Evolutionary conservation across 495 filamentous ascomycete species (phyloP).

Genomic region (Aspergillus funiculosus): DNA sequence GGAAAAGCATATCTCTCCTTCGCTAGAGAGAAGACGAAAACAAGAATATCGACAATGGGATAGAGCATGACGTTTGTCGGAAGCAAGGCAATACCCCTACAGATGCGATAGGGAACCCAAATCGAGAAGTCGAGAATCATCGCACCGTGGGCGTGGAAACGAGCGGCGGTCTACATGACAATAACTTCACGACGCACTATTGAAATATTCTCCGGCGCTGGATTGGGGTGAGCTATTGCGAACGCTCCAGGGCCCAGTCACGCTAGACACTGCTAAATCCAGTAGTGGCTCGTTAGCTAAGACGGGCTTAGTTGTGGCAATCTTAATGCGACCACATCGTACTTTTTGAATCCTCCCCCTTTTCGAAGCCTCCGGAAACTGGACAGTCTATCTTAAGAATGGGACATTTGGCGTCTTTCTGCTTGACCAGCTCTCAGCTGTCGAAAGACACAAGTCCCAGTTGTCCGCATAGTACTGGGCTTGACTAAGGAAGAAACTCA

Average conservation of each 20-base stretch:
- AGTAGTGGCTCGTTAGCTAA: neutral
- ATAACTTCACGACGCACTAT: neutral
- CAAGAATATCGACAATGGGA: neutral
- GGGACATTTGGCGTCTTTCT: neutral
- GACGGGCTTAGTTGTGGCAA: neutral
- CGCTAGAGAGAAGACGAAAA: neutral
- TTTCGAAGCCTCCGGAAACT: too few relatives aligned
- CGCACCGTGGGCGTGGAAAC: neutral
- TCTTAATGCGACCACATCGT: neutral
- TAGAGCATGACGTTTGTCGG: neutral
- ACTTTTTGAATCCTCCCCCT: neutral
- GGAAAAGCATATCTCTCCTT: too few relatives aligned
- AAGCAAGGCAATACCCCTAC: neutral
- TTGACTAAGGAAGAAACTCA: constrained; percentile 1
- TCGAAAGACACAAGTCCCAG: neutral
- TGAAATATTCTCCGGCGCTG: neutral
- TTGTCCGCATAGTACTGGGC: too few relatives aligned
- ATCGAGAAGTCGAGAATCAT: neutral
- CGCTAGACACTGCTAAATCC: neutral
- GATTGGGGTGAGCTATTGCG: neutral
- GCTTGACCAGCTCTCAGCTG: neutral
- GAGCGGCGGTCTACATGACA: neutral
- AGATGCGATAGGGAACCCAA: neutral
- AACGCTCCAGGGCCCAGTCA: neutral
- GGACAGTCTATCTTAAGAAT: neutral